Evolutionary conservation across 1,139 yeast species (phyloP).

Genomic region (Pichia sp.): DNA sequence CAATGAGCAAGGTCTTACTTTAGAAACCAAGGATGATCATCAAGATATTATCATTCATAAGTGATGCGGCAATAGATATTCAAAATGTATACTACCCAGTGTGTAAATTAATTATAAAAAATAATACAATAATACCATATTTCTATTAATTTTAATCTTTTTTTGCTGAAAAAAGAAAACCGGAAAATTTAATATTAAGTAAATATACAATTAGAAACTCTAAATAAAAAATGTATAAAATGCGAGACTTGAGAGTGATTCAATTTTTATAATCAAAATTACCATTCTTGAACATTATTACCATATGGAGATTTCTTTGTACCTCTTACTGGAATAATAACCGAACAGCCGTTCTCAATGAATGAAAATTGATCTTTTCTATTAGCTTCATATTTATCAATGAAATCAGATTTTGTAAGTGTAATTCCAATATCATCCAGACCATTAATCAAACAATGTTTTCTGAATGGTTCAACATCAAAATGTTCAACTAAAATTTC

Average conservation of each 20-base stretch:
- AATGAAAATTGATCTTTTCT: slow-evolving; percentile 81
- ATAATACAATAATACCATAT: too few relatives aligned
- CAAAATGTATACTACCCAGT: not conserved
- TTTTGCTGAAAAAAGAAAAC: not conserved
- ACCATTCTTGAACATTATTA: slow-evolving; percentile 76
- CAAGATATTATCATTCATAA: slow-evolving; percentile 39
- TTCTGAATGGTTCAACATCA: slow-evolving; percentile 85
- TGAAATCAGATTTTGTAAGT: slow-evolving; percentile 76
- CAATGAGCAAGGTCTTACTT: slow-evolving; percentile 45
- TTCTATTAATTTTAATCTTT: not conserved
- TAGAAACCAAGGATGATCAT: slow-evolving; percentile 36
- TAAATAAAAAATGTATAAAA: not conserved
- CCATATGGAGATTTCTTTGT: slow-evolving; percentile 66
- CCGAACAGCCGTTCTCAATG: slow-evolving; percentile 73
- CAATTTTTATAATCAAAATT: slow-evolving; percentile 12
- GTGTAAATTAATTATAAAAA: too few relatives aligned
- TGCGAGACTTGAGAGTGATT: too few relatives aligned
- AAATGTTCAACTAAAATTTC: slow-evolving; percentile 74
- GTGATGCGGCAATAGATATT: not conserved
- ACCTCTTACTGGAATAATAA: slow-evolving; percentile 62
- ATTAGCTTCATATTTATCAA: slow-evolving; percentile 61
- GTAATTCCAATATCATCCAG: slow-evolving; percentile 96
- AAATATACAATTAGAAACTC: not conserved
- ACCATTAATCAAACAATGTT: slow-evolving; percentile 90
- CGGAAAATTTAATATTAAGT: not conserved